Base-by-base conservation (phyloP, 106 monocot genomes). In the Platanthera guangdongensis region DNA sequence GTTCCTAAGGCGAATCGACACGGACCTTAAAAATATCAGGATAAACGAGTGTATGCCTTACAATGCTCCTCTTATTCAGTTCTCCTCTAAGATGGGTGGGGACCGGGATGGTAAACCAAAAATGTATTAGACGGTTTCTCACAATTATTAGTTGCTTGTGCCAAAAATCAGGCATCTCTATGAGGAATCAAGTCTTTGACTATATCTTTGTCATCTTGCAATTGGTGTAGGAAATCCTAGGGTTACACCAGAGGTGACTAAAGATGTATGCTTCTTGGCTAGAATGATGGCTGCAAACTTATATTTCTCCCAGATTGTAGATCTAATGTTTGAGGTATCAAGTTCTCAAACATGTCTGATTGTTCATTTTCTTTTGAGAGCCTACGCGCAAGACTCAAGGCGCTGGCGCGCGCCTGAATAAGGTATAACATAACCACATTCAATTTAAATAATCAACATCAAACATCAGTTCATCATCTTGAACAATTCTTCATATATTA, bases 11-110 rank as follows among this genome's bases (percentile, higher is more conserved):
- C 83, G 99, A 50, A 88, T 99, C 67, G 99, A 99, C 73, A 99
- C 99, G 8, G 94, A 94, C 62, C 73, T 99, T 18, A 94, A 99
- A 77, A 99, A 92, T 76, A 92, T 99, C 65, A 94, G 99, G 63
- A 99, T 99, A 47, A 85, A 90, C 75, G 99, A 99, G 49, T 90
- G 99, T 73, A 79, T 99, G 53, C 99, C 94, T 13, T 97, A 97
- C 68, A 97, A 91, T 85, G 97, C 97, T 25, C 97, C 97, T 71
- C 91, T 97, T 72, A 93, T 99, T 78, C 99, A 99, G 51, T 99
- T 99, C 53, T 99, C 99, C 59, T 99, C 99, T 59, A 94, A 94
- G 99, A 99, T 99, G 99, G 99, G 99, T 54, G 99, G 99, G 2
- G 99, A 99, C 77, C 94, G 99, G 76, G 99, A 99, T 87, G 99